Percentiles rank a stretch among this genome's conserved stretches.
Evolutionary conservation across 305 asterid genomes (phyloP).

Genomic region (Rubia balearica): DNA sequence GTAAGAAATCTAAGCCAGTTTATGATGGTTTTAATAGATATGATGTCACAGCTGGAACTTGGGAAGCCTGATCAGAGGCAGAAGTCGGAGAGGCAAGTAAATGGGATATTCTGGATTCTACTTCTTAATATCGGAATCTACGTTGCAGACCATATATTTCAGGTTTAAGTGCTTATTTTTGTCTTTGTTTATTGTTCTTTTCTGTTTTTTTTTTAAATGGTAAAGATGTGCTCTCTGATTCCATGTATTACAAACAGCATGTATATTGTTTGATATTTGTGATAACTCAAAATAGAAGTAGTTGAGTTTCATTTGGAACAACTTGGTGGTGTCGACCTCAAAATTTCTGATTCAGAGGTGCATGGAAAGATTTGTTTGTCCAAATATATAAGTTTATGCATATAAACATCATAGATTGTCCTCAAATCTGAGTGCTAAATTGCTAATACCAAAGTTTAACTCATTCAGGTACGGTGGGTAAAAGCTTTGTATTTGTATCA

Average conservation of each 20-base stretch:
- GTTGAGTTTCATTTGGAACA: background rate
- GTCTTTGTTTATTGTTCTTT: background rate
- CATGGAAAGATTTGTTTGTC: background rate
- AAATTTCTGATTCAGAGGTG: background rate
- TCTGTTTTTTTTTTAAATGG: background rate
- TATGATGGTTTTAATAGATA: conserved; percentile 56
- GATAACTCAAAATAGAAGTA: background rate
- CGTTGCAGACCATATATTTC: conserved; percentile 78
- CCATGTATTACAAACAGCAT: background rate
- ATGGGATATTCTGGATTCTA: conserved; percentile 87
- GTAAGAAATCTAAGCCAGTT: conserved; percentile 19
- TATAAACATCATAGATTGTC: background rate
- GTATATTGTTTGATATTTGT: background rate
- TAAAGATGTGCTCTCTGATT: background rate
- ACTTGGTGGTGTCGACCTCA: background rate
- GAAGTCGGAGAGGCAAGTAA: conserved; percentile 63
- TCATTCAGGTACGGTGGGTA: conserved; percentile 55
- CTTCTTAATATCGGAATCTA: conserved; percentile 72
- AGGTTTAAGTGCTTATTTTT: conserved; percentile 35
- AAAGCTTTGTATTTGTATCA: conserved; percentile 77
- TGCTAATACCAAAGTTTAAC: conserved; percentile 5
- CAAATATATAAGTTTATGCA: background rate
- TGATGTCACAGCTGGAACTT: conserved; percentile 73
- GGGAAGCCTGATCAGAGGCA: conserved; percentile 46
- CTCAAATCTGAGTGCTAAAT: background rate